Percentiles rank a stretch among this genome's conserved stretches.
Conservation (phyloP, 2,329 filamentous ascomycete genomes). For the Trichoderma gracile region DNA sequence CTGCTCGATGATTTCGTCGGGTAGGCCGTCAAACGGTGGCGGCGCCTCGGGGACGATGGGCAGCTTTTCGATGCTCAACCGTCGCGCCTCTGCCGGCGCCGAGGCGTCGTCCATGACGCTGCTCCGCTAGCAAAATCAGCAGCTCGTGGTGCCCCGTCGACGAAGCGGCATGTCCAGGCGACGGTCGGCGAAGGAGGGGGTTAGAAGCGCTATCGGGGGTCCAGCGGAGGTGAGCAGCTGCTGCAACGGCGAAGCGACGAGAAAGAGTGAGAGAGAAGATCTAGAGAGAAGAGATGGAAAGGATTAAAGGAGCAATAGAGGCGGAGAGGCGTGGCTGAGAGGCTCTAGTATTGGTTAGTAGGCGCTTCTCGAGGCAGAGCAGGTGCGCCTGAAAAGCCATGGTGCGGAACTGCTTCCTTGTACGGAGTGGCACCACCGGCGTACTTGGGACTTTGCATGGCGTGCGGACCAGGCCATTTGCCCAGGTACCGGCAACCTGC, state of each 20-base stretch:
- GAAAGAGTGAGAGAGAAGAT: background rate
- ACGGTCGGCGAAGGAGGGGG: background rate
- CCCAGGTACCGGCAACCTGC: constrained; percentile 4
- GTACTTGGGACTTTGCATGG: background rate
- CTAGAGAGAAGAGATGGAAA: background rate
- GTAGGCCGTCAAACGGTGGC: constrained; percentile 49
- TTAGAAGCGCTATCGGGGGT: background rate
- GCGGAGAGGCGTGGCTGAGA: constrained; percentile 22
- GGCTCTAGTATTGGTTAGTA: background rate
- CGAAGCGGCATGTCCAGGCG: constrained; percentile 16
- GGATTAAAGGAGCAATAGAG: constrained; percentile 14
- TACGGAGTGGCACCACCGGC: constrained; percentile 6
- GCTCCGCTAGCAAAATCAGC: constrained; percentile 16
- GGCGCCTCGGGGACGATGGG: constrained; percentile 31
- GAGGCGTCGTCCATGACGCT: constrained; percentile 38
- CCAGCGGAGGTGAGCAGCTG: background rate
- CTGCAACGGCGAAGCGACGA: background rate
- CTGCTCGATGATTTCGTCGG: constrained; percentile 71
- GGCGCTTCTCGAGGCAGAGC: constrained; percentile 1
- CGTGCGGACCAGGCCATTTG: background rate
- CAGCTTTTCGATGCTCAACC: constrained; percentile 41
- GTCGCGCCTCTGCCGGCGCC: constrained; percentile 34
- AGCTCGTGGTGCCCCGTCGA: background rate
- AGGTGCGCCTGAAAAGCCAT: background rate
- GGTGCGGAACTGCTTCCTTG: background rate